Conservation (phyloP, 495 filamentous ascomycete genomes). For the Lasiosphaeria ovina region DNA sequence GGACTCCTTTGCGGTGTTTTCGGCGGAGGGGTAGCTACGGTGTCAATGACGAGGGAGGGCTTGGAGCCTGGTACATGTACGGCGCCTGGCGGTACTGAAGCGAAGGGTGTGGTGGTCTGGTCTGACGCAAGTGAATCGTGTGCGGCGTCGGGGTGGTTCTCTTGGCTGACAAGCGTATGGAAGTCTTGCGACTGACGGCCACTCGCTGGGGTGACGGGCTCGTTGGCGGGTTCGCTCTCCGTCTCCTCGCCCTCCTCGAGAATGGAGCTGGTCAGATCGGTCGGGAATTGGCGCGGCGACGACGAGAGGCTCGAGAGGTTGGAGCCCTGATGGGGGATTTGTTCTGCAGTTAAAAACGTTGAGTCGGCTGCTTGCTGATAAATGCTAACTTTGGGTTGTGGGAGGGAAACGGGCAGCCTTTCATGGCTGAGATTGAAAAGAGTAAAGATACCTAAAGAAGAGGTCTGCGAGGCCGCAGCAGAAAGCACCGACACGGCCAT, state of each 20-base stretch:
- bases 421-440: conserved; percentile 23
- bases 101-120: conserved; percentile 24
- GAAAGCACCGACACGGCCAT: conserved; percentile 35
- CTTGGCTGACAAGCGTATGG: conserved; percentile 40
- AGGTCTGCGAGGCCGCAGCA: conserved; percentile 31
- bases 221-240: conserved; percentile 45
- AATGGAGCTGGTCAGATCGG: conserved; percentile 42
- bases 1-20: conserved; percentile 13
- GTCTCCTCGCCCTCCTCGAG: conserved; percentile 51
- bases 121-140: conserved; percentile 34
- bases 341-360: conserved; percentile 20
- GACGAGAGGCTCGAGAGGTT: conserved; percentile 27
- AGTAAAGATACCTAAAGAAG: conserved; percentile 32
- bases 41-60: conserved; percentile 31
- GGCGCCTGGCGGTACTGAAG: conserved; percentile 19
- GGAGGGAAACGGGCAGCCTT: conserved; percentile 10
- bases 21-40: conserved; percentile 21
- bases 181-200: conserved; percentile 51
- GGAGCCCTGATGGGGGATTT: conserved; percentile 14
- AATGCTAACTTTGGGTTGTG: not conserved
- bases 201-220: conserved; percentile 50
- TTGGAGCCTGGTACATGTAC: conserved; percentile 22
- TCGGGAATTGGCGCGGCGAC: conserved; percentile 41
- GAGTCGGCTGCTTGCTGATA: conserved; percentile 13
- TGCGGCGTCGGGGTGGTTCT: conserved; percentile 32